Evolutionary conservation across 495 filamentous ascomycete genomes (phyloP), one percentile per base, ranked within the genome.

Genomic region (Ramalina intermedia): DNA sequence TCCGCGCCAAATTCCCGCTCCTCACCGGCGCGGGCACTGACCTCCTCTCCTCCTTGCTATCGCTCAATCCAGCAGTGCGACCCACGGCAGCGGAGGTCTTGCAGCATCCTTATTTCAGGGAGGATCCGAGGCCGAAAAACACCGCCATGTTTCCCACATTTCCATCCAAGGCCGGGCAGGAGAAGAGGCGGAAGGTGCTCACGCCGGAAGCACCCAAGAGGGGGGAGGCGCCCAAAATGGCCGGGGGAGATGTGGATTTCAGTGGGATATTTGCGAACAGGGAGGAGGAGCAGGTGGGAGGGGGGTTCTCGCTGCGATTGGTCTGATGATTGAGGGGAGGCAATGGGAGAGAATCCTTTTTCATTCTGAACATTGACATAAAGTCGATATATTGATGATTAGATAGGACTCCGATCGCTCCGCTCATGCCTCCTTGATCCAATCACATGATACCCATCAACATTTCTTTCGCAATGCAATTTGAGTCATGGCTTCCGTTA

Each of bases 131-230:
- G 29, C 85, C 87, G 1, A 94, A 94, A 65, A 78, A 78, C 20
- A 81, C 80, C 61, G 83, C 79, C 55, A 84, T 93, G 81, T 89
- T 93, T 55, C 85, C 85, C 14, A 89, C 85, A 0, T 98, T 95
- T 60, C 91, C 91, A 2, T 88, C 82, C 43, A 96, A 95, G 65
- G 91, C 90, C 0, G 87, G 87, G 1, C 84, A 90, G 73, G 91
- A 98, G 73, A 84, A 81, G 60, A 63, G 88, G 56, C 69, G 86
- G 51, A 67, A 75, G 27, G 63, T 78, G 24, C 80, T 74, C 49
- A 94, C 82, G 38, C 91, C 91, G 2, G 82, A 85, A 58, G 91
- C 91, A n/a, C 91, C 91, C 2, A 80, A 75, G 29, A 67, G 87
- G 6, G 90, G 89, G 0, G 78, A 83, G 56, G 84, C 80, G 44